Percentiles rank a stretch among this genome's conserved stretches.
phyloP scores from a whole-genome alignment of 2,329 filamentous ascomycete species.

The Cladosporium colombiae region DNA sequence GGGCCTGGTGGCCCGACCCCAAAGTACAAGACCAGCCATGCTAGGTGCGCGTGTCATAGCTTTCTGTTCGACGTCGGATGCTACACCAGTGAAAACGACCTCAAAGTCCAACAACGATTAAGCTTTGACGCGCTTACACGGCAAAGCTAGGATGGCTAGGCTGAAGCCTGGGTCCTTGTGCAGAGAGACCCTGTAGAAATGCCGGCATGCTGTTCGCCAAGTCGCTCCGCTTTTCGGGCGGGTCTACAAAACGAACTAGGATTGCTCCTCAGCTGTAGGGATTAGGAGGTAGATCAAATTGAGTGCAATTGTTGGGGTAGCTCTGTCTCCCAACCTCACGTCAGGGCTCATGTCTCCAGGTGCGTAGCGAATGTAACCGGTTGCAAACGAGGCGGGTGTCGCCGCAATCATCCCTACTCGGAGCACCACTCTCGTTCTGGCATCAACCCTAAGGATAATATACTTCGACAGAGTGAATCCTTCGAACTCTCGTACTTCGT shows the following conservation, averaged over 20 bases:
- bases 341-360: background rate
- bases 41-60: background rate
- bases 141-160: background rate
- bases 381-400: background rate
- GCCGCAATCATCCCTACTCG: background rate
- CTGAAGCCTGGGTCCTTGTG: background rate
- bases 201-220: background rate
- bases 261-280: background rate
- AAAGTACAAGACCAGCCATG: background rate
- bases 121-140: background rate
- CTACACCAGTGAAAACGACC: background rate
- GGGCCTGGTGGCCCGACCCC: background rate
- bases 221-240: background rate
- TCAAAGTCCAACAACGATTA: background rate
- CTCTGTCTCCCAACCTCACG: background rate
- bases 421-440: background rate
- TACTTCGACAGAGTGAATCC: background rate
- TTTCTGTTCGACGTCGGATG: background rate
- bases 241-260: background rate
- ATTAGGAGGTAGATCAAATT: constrained; percentile 1
- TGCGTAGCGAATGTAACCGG: background rate
- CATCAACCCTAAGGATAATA: background rate
- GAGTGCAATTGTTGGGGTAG: background rate
- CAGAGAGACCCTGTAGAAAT: background rate
- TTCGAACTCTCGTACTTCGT: background rate